Evolutionary conservation across 164 flowering plant genomes (phyloP), one percentile per base, ranked within the genome.

Genomic region (Piper betle): DNA sequence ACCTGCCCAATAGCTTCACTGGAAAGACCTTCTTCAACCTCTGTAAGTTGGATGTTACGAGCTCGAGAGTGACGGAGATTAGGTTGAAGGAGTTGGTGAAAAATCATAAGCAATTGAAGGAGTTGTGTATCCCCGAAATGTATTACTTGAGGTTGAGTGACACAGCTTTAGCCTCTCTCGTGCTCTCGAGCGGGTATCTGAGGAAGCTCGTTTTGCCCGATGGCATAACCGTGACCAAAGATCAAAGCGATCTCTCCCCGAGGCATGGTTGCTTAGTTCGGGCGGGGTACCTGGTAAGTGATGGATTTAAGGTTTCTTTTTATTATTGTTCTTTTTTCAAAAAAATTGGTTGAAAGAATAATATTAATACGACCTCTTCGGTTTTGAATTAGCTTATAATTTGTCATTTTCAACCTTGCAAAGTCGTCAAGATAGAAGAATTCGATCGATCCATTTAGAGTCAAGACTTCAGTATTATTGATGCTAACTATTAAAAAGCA

Each of bases 21-120:
- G 72, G 79, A 39, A 66, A 73, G 54, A 73, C 65, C 16, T 57
- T 81, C 5, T 19, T 33, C 12, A 43, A 43, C 50, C 50, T 43
- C 50, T 10, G 12, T 43, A 43, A 2, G 12, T 43, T 43, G 12
- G 8, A 43, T 43, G 8, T 43, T 10, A 15, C 8, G 50, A 3
- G 12, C 50, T 43, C 12, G 12, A 8, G 8, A 1, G 50, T 43
- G 50, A 43, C 50, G 50, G 50, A 43, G 50, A 43, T 2, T 8
- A 15, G 50, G 4, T 43, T 43, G 8, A 3, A 43, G 50, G 50
- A 43, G 10, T 43, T 43, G 50, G 50, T 43, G 50, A 15, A 10
- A 43, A 43, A 43, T 43, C 50, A 43, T 6, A 43, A 6, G 8
- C 50, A 6, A 43, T 15, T 43, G 50, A 43, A 6, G 50, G 12